Percentiles rank a stretch among this genome's conserved stretches.
Evolutionary conservation across 768 basidiomycete species (phyloP).

Genomic region (Hysterangium stoloniferum): DNA sequence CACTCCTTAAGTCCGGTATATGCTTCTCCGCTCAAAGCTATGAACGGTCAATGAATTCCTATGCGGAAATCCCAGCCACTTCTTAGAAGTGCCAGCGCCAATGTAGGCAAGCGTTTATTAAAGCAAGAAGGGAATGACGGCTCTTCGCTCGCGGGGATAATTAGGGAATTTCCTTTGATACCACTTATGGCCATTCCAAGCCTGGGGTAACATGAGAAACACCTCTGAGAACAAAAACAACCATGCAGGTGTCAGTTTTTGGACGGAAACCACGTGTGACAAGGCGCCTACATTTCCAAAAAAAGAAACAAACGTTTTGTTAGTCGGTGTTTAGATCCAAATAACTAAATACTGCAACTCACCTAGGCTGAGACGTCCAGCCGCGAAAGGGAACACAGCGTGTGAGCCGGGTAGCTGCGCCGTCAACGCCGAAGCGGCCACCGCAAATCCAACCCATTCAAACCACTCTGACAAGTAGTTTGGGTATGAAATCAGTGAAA

Average conservation of each 20-base stretch:
- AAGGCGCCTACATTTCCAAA: background rate
- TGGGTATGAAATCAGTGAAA: slow-evolving; percentile 76
- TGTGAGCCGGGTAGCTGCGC: slow-evolving; percentile 37
- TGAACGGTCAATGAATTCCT: too few species aligned
- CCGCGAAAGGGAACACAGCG: slow-evolving; percentile 10
- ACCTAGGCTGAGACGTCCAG: slow-evolving; percentile 15
- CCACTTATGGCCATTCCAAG: slow-evolving; percentile 79
- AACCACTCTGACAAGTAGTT: slow-evolving; percentile 95
- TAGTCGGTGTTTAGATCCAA: background rate
- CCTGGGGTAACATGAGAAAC: slow-evolving; percentile 72
- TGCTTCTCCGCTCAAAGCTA: too few species aligned
- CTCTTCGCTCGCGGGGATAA: slow-evolving; percentile 72
- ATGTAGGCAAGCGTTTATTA: slow-evolving; percentile 23
- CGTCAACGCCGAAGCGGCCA: slow-evolving; percentile 42
- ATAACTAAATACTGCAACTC: slow-evolving; percentile 22
- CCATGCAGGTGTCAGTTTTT: slow-evolving; percentile 58
- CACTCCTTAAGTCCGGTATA: too few species aligned
- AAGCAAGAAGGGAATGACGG: slow-evolving; percentile 72
- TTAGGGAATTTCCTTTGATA: slow-evolving; percentile 70
- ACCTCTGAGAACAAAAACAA: slow-evolving; percentile 73
- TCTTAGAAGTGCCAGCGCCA: too few species aligned
- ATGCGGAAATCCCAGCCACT: too few species aligned
- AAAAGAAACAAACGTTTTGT: background rate
- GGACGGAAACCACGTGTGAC: background rate
- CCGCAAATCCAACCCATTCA: slow-evolving; percentile 85